Base-by-base conservation (phyloP, 805 yeast genomes). In the Lachancea lanzarotensis region DNA sequence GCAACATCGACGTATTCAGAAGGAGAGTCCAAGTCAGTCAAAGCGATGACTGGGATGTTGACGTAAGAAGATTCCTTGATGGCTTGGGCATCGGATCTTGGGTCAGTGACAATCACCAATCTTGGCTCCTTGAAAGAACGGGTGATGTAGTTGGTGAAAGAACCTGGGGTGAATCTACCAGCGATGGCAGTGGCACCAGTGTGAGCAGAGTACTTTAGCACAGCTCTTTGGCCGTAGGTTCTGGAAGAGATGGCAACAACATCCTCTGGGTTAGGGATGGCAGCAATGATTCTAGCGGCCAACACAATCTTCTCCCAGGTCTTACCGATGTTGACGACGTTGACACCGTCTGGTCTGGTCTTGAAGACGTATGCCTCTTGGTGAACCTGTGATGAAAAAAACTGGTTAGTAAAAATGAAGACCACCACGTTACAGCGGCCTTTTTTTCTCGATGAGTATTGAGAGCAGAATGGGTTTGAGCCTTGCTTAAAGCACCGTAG, bases 81-180 rank as follows among this genome's bases (percentile, higher is more conserved):
- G 69, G 99, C 98, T 81, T 93, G 98, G 71, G 96, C 86, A 71
- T 93, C 98, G 63, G 98, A 91, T 84, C 98, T 91, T 80, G 99
- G 98, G 79, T 93, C 98, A 68, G 98, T 91, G 70, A 93, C 98
- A 66, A 93, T 79, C 73, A 93, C 89, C 72, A 93, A 84, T 81
- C 99, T 88, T 82, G 99, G 99, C 82, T 93, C 99, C 81, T 91
- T 93, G 96, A 93, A 93, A 65, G 97, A 88, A 79, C 97, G 91
- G 76, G 98, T 93, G 81, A 91, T 93, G 81, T 93, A 93, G 82
- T 93, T 93, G 73, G 99, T 93, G 93, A 93, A 93, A 80, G 85
- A 83, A 87, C 99, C 99, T 78, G 99, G 99, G 67, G 98, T 93
- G 86, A 93, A 93, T 81, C 99, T 89, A 78, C 99, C 99, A 66